Evolutionary conservation across 2,329 filamentous ascomycete species (phyloP).

Genomic region (Trichoderma sp.): DNA sequence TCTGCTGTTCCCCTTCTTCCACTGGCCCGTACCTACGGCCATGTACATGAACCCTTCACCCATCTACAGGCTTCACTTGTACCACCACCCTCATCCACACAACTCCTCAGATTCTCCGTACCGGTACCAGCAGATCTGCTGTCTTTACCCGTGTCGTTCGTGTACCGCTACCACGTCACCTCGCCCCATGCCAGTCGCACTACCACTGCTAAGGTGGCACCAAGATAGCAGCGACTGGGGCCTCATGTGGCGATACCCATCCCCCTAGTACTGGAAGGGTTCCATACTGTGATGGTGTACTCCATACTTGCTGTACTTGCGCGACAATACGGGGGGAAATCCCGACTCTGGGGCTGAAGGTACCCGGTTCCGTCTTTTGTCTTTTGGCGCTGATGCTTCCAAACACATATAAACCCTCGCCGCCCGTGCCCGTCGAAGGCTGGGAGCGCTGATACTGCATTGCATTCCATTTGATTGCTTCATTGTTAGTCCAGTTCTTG

Average conservation of each 20-base stretch:
- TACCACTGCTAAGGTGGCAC: background rate
- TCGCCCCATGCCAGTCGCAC: background rate
- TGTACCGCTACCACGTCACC: background rate
- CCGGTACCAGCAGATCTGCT: background rate
- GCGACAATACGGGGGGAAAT: background rate
- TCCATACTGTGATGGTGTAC: background rate
- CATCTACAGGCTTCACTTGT: background rate
- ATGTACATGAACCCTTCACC: background rate
- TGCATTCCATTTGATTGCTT: conserved; percentile 11
- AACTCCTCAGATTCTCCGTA: background rate
- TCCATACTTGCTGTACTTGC: conserved; percentile 11
- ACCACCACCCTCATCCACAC: background rate
- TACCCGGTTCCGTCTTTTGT: background rate
- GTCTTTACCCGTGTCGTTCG: background rate
- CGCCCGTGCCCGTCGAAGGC: background rate
- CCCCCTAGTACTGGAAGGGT: background rate
- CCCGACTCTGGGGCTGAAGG: background rate
- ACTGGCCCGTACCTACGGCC: background rate
- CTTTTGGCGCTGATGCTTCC: conserved; percentile 2
- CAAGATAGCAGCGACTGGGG: background rate
- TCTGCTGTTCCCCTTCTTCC: background rate
- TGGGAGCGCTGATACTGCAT: conserved; percentile 1
- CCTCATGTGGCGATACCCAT: conserved; percentile 11
- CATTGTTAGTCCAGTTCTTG: background rate
- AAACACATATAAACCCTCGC: conserved; percentile 8